Base-by-base conservation (phyloP, 2,329 filamentous ascomycete species). In the Coniella lustricola region DNA sequence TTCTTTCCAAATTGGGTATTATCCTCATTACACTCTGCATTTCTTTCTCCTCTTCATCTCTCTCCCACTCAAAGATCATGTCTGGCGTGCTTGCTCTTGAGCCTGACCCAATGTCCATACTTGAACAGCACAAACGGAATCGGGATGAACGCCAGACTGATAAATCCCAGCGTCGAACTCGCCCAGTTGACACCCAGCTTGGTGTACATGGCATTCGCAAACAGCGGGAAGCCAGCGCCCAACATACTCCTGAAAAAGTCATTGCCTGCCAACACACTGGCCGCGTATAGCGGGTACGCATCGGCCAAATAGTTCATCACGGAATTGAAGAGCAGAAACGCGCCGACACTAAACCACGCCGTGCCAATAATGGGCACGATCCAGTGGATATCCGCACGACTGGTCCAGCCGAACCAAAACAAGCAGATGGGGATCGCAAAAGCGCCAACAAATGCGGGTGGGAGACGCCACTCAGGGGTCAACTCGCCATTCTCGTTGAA, bases 391-490 rank as follows among this genome's bases (percentile, higher is more conserved):
- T 49, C 42, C n/a, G 37, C 18, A 18, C 37, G 42, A 17, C 50
- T 52, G 17, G 70, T 68, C 79, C 78, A 82, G 29, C 78, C 78
- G 56, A 81, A 82, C 63, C 74, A 72, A 53, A 81, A 73, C 0
- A 82, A 65, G 8, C 75, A 73, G 16, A 73, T 58, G 0, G 77
- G 76, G 2, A 81, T 67, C 38, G 78, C 66, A 48, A 81, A 67
- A 3, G 74, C 77, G 37, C 83, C 84, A 21, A 71, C 60, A 38
- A 77, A 73, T 10, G 72, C 68, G 41, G 82, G 76, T 34, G 81
- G 77, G 33, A 87, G 70, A 50, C 82, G 74, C 67, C 76, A 84
- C 63, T 87, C 83, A 13, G 83, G 83, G 65, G 83, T 79, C 38
- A 67, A 56, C 33, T 60, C 73, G 58, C 84, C 78, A 22, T 81